Evolutionary conservation across 2,329 filamentous ascomycete species (phyloP), one percentile per base, ranked within the genome.

Genomic region (Fonsecaea monophora): DNA sequence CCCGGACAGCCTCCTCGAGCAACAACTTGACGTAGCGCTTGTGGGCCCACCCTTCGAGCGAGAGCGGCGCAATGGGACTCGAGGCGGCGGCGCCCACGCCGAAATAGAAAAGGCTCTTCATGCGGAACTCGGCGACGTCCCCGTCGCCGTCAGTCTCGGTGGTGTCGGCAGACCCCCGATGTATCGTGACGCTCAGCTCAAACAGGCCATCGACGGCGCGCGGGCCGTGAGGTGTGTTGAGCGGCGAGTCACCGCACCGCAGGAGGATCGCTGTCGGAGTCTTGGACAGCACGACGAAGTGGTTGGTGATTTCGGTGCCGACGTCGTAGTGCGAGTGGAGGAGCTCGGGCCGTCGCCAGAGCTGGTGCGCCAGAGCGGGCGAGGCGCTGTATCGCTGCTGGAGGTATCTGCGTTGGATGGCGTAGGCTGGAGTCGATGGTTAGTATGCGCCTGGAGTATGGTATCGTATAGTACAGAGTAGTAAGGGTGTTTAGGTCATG

Each of bases 271-370:
- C 80, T 6, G 82, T 82, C 0, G 84, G 79, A 0, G 85, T 88
- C 78, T 89, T 89, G 59, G 88, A 85, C 1, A 92, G 79, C 0
- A 92, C 88, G 75, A 91, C 87, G 74, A 92, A 92, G 76, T 92
- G 89, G 74, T 92, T 88, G 3, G 87, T 90, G 65, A 92, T 84
- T 50, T 82, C 74, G 0, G 89, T 90, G 37, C 89, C 89, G 48
- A 84, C 80, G 21, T 88, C 84, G 74, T 91, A 92, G 8, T 71
- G 81, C 64, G 82, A 86, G n/a, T 78, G 72, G 8, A 82, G 76
- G 1, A 92, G 83, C 60, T 88, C 82, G 8, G 82, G 77, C 2
- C 75, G 79, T 1, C 83, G 82, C 88, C 89, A 92, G 1, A 91
- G 83, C 69, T 91, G 86, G 56, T 80, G 73, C 1, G 82, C 80